Conservation (phyloP, 1,284 basidiomycete genomes). For the Papiliotrema nemorosa region DNA sequence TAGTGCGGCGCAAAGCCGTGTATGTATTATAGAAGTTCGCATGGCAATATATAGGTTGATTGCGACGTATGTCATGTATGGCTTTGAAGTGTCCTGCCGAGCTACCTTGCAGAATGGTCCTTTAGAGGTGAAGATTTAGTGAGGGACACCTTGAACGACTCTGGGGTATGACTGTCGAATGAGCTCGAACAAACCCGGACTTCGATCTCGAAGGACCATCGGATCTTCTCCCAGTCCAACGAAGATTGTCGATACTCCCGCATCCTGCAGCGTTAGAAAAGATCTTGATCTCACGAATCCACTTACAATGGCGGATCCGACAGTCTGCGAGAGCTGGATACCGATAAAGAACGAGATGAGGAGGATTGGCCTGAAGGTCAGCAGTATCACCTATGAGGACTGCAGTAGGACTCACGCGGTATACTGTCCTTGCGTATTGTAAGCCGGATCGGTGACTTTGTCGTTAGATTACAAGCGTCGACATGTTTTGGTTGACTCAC, state of each 20-base stretch:
- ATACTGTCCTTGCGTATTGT: constrained; percentile 69
- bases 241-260: constrained; percentile 78
- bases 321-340: constrained; percentile 50
- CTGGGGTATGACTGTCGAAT: constrained; percentile 49
- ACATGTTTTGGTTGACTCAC: constrained; percentile 51
- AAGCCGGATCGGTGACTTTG: constrained; percentile 60
- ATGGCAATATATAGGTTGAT: not conserved
- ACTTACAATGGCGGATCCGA: constrained; percentile 34
- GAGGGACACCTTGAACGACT: constrained; percentile 43
- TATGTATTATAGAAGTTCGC: not conserved
- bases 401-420: constrained; percentile 53
- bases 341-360: constrained; percentile 79
- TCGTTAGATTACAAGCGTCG: constrained; percentile 3
- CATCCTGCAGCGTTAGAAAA: constrained; percentile 23
- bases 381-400: not conserved
- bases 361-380: constrained; percentile 55
- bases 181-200: constrained; percentile 59
- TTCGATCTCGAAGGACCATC: constrained; percentile 63
- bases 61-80: no score
- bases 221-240: constrained; percentile 80
- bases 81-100: no score
- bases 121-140: no score
- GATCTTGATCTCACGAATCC: not conserved
- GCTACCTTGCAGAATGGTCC: no score
- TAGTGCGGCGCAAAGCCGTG: not conserved